These are phyloP conservation scores for Gleditsia sinensis DNA, from an alignment of 306 rosid species.

Conservation along the genomic window DNA sequence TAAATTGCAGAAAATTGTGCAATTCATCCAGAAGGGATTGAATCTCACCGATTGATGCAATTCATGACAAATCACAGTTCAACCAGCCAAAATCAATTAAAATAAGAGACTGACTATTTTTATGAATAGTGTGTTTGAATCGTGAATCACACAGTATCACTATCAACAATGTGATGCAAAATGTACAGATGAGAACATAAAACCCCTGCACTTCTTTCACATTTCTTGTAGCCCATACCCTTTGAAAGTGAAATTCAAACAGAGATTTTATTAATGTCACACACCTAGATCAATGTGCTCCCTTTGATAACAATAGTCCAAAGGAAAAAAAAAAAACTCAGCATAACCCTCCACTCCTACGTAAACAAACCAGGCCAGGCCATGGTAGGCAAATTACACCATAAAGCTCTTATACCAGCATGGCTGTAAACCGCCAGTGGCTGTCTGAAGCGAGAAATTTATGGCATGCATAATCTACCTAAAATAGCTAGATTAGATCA, in stretches of 20 bases:
- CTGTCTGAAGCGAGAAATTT: neutral
- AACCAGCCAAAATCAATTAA: neutral
- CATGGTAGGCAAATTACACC: neutral
- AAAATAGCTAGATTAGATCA: neutral
- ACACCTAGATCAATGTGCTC: neutral
- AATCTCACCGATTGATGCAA: neutral
- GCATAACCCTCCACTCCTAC: neutral
- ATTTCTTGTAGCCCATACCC: neutral
- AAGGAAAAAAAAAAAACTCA: neutral
- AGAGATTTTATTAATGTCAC: neutral
- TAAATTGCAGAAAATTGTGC: neutral
- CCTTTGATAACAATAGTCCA: neutral
- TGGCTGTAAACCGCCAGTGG: neutral
- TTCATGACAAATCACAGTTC: neutral
- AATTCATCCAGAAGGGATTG: neutral
- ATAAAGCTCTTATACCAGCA: neutral
- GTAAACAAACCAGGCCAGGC: neutral
- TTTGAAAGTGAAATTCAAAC: slow-evolving; percentile 14
- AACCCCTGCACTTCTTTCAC: neutral
- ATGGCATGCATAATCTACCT: neutral
- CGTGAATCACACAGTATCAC: neutral
- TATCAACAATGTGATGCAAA: neutral
- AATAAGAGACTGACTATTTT: neutral
- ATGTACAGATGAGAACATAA: neutral
- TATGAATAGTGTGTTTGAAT: neutral